These are phyloP conservation scores for Epichloe bromicola DNA, from an alignment of 2,329 filamentous ascomycete species.

Conservation along the genomic window DNA sequence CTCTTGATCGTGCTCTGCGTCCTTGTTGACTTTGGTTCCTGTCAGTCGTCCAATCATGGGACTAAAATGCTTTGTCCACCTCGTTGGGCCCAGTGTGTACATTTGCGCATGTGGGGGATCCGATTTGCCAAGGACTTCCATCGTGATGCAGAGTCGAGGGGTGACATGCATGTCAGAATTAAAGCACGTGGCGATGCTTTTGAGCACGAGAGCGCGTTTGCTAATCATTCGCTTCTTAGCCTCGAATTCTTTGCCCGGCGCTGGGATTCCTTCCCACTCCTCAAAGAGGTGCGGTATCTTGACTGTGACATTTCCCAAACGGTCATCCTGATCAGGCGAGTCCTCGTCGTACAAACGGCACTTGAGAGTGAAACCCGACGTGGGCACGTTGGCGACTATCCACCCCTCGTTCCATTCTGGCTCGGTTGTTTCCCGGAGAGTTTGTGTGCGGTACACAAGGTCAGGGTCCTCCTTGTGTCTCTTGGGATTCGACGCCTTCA, in stretches of 20 bases:
- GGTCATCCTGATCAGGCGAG: constrained; percentile 70
- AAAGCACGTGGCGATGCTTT: constrained; percentile 52
- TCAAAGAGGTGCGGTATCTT: constrained; percentile 46
- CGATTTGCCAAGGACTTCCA: constrained; percentile 66
- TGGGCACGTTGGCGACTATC: constrained; percentile 77
- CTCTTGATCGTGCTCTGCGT: constrained; percentile 35
- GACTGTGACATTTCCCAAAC: constrained; percentile 75
- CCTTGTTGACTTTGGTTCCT: constrained; percentile 54
- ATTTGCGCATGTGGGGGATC: constrained; percentile 53
- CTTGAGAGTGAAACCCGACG: constrained; percentile 70
- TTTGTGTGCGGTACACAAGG: constrained; percentile 61
- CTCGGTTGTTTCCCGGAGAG: constrained; percentile 56
- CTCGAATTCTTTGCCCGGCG: constrained; percentile 45
- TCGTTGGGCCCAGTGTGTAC: constrained; percentile 67
- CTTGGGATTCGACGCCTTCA: constrained; percentile 55
- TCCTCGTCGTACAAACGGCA: constrained; percentile 87
- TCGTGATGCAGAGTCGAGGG: constrained; percentile 58
- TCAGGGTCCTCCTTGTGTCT: constrained; percentile 79
- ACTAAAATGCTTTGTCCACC: constrained; percentile 74
- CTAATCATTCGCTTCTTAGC: constrained; percentile 77
- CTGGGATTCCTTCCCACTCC: constrained; percentile 54
- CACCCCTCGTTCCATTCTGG: constrained; percentile 77
- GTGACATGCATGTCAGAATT: constrained; percentile 51
- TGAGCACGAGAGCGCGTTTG: constrained; percentile 71
- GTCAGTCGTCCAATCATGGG: constrained; percentile 75